These are phyloP conservation scores for Metschnikowia bowlesiae DNA, from an alignment of 805 yeast genomes.

Conservation along the genomic window DNA sequence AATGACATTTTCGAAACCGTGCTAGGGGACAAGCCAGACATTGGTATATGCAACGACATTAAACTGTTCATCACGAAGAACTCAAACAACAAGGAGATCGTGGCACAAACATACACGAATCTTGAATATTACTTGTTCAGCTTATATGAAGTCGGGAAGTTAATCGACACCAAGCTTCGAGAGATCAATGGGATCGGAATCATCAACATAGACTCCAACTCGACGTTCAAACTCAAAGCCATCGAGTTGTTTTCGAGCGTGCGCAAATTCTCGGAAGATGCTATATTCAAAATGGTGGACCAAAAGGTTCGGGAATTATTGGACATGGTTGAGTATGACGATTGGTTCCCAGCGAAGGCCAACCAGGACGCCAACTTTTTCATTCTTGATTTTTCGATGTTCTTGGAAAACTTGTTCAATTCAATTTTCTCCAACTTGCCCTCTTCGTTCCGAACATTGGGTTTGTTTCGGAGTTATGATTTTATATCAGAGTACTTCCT, in stretches of 20 bases:
- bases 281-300: constrained; percentile 79
- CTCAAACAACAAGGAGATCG: constrained; percentile 79
- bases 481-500: constrained; percentile 70
- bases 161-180: constrained; percentile 34
- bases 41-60: constrained; percentile 55
- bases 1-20: constrained; percentile 62
- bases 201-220: constrained; percentile 37
- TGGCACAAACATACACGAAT: constrained; percentile 84
- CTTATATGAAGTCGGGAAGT: constrained; percentile 59
- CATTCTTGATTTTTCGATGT: constrained; percentile 79
- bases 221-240: constrained; percentile 42
- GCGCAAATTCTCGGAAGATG: constrained; percentile 69
- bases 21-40: constrained; percentile 43
- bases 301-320: constrained; percentile 72
- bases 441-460: constrained; percentile 64
- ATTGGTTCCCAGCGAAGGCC: constrained; percentile 60
- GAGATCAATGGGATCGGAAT: constrained; percentile 36
- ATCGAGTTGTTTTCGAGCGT: constrained; percentile 53
- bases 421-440: constrained; percentile 84
- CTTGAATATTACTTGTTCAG: constrained; percentile 81
- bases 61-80: constrained; percentile 58
- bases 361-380: constrained; percentile 66
- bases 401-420: constrained; percentile 77
- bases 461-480: constrained; percentile 85
- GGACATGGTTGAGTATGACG: constrained; percentile 75